phyloP scores from a whole-genome alignment of 2,329 filamentous ascomycete species.

The Coniosporium tulheliwenetii region DNA sequence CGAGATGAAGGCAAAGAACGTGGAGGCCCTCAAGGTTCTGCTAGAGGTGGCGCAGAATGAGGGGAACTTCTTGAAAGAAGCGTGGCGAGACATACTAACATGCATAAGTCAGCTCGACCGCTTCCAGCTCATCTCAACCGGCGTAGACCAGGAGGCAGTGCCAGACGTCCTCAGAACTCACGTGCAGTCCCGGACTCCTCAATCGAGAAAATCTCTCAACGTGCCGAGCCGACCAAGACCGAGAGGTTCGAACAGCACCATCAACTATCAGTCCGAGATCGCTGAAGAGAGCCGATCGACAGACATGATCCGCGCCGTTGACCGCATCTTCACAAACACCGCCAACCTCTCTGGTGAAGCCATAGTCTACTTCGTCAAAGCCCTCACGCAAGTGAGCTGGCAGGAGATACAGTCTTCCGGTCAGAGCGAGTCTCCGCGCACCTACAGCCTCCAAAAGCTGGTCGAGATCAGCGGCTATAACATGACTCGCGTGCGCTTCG shows the following conservation, averaged over 20 bases:
- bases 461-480: slow-evolving; percentile 99
- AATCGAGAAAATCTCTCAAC: slow-evolving; percentile 51
- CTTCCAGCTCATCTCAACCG: slow-evolving; percentile 85
- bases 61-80: slow-evolving; percentile 74
- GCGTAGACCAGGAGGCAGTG: slow-evolving; percentile 81
- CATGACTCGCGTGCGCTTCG: slow-evolving; percentile 95
- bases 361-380: slow-evolving; percentile 87
- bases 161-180: slow-evolving; percentile 82
- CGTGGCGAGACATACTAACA: slow-evolving; percentile 90
- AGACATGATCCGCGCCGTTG: slow-evolving; percentile 82
- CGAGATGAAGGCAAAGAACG: slow-evolving; percentile 90
- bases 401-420: slow-evolving; percentile 97
- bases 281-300: slow-evolving; percentile 85
- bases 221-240: slow-evolving; percentile 36
- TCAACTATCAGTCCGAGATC: slow-evolving; percentile 56
- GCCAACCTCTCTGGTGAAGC: slow-evolving; percentile 85
- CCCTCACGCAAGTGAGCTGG: slow-evolving; percentile 92
- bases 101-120: slow-evolving; percentile 93
- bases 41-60: slow-evolving; percentile 87
- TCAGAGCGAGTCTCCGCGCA: slow-evolving; percentile 85
- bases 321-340: slow-evolving; percentile 93
- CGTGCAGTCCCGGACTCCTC: slow-evolving; percentile 40
- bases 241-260: slow-evolving; percentile 30
- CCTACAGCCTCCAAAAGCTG: slow-evolving; percentile 93
- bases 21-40: slow-evolving; percentile 83